Percentiles rank a stretch among this genome's conserved stretches.
Evolutionary conservation across 352 stramenopile genomes (phyloP).

Genomic region (Phytophthora macrochlamydospora): DNA sequence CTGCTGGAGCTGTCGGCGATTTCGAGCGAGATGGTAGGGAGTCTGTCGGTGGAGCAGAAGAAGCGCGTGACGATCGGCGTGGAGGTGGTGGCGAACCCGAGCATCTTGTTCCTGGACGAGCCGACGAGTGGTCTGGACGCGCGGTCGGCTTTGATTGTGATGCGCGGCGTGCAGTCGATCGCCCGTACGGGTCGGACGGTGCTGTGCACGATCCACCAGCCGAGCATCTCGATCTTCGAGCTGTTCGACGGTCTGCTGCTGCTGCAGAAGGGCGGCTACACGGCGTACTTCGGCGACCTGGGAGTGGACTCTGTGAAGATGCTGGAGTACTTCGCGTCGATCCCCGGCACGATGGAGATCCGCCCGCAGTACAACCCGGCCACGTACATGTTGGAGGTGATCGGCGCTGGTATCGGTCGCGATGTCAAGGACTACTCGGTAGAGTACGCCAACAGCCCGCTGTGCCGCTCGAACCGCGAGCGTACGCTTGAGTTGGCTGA

Average conservation of each 20-base stretch:
- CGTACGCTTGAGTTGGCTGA: conserved; percentile 22
- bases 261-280: conserved; percentile 64
- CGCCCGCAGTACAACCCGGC: conserved; percentile 86
- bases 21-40: conserved; percentile 45
- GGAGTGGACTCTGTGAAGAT: conserved; percentile 80
- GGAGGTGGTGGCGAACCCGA: conserved; percentile 93
- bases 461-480: conserved; percentile 33
- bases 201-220: conserved; percentile 66
- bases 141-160: conserved; percentile 84
- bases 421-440: conserved; percentile 60
- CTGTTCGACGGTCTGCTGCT: conserved; percentile 91
- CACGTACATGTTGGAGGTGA: conserved; percentile 90
- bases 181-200: conserved; percentile 87
- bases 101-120: conserved; percentile 94
- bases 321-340: conserved; percentile 89
- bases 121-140: conserved; percentile 90
- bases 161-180: conserved; percentile 86
- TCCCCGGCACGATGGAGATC: conserved; percentile 76
- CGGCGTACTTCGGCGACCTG: conserved; percentile 89
- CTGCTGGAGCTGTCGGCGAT: conserved; percentile 54
- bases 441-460: conserved; percentile 49
- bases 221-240: conserved; percentile 89
- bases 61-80: conserved; percentile 94
- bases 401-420: conserved; percentile 66
- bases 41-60: conserved; percentile 87